Conservation (phyloP, 495 filamentous ascomycete species). For the Hypoxylon perforatum region DNA sequence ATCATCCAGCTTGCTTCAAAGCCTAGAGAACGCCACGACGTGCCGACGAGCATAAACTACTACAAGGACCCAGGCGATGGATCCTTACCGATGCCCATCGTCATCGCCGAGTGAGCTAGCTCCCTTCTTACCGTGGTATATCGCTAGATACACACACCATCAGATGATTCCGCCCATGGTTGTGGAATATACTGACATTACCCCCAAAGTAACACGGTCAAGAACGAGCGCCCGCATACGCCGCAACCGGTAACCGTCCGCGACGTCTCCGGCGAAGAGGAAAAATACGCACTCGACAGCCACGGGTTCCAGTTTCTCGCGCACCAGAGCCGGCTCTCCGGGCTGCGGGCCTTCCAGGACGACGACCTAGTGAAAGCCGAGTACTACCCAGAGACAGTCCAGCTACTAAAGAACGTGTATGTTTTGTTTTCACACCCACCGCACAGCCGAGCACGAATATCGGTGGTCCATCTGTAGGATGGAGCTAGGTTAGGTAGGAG, state of each 20-base stretch:
- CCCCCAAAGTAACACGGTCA: slow-evolving; percentile 39
- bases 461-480: no score
- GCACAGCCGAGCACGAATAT: no score
- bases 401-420: slow-evolving; percentile 70
- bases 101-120: slow-evolving; percentile 53
- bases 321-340: slow-evolving; percentile 46
- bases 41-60: slow-evolving; percentile 68
- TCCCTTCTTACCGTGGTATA: no score
- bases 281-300: slow-evolving; percentile 49
- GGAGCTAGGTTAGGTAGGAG: no score
- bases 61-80: slow-evolving; percentile 71
- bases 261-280: slow-evolving; percentile 52
- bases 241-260: slow-evolving; percentile 52
- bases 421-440: slow-evolving; percentile 49
- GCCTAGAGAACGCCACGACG: slow-evolving; percentile 44
- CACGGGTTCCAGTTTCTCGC: slow-evolving; percentile 54
- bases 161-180: no score
- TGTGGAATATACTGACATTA: not conserved
- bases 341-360: slow-evolving; percentile 67
- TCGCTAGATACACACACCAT: not conserved
- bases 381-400: slow-evolving; percentile 72
- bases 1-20: not conserved
- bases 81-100: slow-evolving; percentile 62
- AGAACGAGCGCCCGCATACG: slow-evolving; percentile 62
- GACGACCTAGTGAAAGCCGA: slow-evolving; percentile 66